Percentiles rank a stretch among this genome's conserved stretches.
Conservation (phyloP, 306 rosid genomes). For the Sophora flavescens region DNA sequence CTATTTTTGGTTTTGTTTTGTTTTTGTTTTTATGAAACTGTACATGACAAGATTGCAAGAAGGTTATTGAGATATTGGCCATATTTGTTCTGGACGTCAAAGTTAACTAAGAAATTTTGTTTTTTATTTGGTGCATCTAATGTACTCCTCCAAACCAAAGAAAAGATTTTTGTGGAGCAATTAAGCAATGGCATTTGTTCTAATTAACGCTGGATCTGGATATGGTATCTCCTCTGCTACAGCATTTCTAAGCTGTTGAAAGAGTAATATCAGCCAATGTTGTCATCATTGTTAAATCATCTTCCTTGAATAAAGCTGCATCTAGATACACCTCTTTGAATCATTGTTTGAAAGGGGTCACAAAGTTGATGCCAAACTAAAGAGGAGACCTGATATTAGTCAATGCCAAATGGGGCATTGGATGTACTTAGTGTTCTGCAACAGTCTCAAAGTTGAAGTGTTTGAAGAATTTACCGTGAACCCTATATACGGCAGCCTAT, state of each 20-base stretch:
- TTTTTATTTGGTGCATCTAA: slow-evolving; percentile 45
- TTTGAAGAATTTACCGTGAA: not conserved
- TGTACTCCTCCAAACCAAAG: slow-evolving; percentile 40
- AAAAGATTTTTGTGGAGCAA: slow-evolving; percentile 23
- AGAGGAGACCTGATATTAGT: slow-evolving; percentile 63
- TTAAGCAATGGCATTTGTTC: slow-evolving; percentile 25
- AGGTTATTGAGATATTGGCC: slow-evolving; percentile 24
- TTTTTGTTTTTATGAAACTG: not conserved
- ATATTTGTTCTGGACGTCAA: slow-evolving; percentile 15
- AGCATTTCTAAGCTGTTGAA: slow-evolving; percentile 23
- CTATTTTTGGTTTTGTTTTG: no score
- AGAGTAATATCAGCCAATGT: slow-evolving; percentile 25
- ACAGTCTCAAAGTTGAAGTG: slow-evolving; percentile 42
- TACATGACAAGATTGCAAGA: not conserved
- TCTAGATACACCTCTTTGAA: slow-evolving; percentile 91
- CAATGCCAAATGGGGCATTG: slow-evolving; percentile 58
- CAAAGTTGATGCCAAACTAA: slow-evolving; percentile 76
- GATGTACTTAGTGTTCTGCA: slow-evolving; percentile 65
- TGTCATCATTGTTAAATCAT: slow-evolving; percentile 14
- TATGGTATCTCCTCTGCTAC: slow-evolving; percentile 43
- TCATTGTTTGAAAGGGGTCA: slow-evolving; percentile 80
- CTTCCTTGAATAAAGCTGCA: slow-evolving; percentile 55
- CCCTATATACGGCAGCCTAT: not conserved
- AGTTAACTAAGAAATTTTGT: not conserved
- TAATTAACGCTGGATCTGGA: slow-evolving; percentile 33